phyloP scores from a whole-genome alignment of 257 asterid genomes.

The Solanum lignicaule region DNA sequence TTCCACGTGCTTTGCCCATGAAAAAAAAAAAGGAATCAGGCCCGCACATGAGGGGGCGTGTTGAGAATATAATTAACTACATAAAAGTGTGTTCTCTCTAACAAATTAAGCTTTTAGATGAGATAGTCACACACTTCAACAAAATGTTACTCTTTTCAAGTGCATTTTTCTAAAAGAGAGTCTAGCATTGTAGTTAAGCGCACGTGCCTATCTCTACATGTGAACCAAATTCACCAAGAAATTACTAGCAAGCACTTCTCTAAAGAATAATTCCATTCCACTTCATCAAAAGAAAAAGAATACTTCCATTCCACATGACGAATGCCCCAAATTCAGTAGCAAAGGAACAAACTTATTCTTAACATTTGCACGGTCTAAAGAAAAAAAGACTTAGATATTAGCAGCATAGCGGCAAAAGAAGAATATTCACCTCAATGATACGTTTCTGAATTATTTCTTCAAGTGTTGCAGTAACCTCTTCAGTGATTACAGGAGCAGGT shows the following conservation, averaged over 20 bases:
- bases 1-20: not conserved
- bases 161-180: not conserved
- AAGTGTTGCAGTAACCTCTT: constrained; percentile 66
- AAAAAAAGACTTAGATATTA: not conserved
- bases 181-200: not conserved
- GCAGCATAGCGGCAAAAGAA: not conserved
- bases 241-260: not conserved
- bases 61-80: not conserved
- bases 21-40: not conserved
- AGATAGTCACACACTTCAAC: not conserved
- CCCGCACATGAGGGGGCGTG: not conserved
- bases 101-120: not conserved
- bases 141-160: not conserved
- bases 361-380: not conserved
- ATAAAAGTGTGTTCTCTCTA: not conserved
- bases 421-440: constrained; percentile 53
- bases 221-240: not conserved
- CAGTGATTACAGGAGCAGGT: constrained; percentile 89
- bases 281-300: not conserved
- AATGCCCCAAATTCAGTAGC: not conserved
- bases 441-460: constrained; percentile 85
- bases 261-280: not conserved
- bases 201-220: not conserved
- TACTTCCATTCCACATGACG: not conserved
- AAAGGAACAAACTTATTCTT: not conserved